These are phyloP conservation scores for Lactifluus pinguis DNA, from an alignment of 768 basidiomycete genomes.

Conservation along the genomic window DNA sequence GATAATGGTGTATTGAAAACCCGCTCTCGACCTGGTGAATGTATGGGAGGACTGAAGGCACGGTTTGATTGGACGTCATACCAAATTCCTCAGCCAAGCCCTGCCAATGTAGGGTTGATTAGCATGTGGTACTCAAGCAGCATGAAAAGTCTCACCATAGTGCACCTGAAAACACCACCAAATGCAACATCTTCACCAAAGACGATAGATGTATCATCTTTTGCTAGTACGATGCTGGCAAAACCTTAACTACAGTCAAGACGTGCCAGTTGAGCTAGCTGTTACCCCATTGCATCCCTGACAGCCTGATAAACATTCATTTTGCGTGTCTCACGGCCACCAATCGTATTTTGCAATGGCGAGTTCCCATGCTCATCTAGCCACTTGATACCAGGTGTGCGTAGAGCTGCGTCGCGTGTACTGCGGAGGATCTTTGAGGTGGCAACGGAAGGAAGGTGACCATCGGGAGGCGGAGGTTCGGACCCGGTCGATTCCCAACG, in stretches of 20 bases:
- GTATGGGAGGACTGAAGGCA: not conserved
- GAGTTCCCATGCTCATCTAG: constrained; percentile 45
- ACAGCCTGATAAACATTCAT: constrained; percentile 96
- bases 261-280: constrained; percentile 12
- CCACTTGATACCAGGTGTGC: constrained; percentile 68
- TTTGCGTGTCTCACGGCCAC: constrained; percentile 81
- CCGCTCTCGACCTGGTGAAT: constrained; percentile 62
- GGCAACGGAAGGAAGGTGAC: constrained; percentile 64
- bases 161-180: constrained; percentile 91
- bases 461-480: constrained; percentile 70
- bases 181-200: constrained; percentile 92
- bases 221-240: constrained; percentile 65
- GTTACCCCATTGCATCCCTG: constrained; percentile 77
- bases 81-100: constrained; percentile 92
- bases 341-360: constrained; percentile 40
- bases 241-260: not conserved
- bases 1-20: constrained; percentile 94
- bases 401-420: constrained; percentile 62
- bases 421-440: constrained; percentile 54
- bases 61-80: constrained; percentile 26
- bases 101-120: constrained; percentile 27
- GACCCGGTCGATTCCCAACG: constrained; percentile 28
- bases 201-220: constrained; percentile 80
- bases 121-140: not conserved
- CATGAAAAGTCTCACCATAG: constrained; percentile 49